Base-by-base conservation (phyloP, 345 rosid genomes). In the Euclidium syriacum region DNA sequence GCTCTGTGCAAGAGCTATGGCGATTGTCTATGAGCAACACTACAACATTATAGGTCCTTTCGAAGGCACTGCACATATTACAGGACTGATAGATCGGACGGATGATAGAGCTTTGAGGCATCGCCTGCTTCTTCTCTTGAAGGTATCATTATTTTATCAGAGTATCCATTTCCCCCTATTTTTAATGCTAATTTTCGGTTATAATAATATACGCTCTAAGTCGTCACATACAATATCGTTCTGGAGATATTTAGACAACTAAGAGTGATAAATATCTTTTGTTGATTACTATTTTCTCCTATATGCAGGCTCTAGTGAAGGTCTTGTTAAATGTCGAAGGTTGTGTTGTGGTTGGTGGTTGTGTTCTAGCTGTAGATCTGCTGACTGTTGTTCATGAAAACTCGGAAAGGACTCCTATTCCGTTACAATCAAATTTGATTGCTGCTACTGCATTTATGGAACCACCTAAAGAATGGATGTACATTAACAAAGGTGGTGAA, bases 391-490 rank as follows among this genome's bases (percentile, higher is more conserved):
- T 79, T 63, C 99, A 94, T 68, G 99, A 84, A 90, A 82, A 95
- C 76, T 90, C 96, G 40, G 99, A 94, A 66, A 86, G 99, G 78
- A 94, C 97, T 26, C 88, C 89, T 50, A 94, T 87, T 66, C 99
- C 99, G 63, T 78, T 90, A 52, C 99, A 94, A 47, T 94, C 99
- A 39, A 94, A 94, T 74, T 74, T 94, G 75, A 80, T 94, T 72
- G 99, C 99, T 61, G 96, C 99, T 53, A 83, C 92, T 71, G 99
- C 99, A 49, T 94, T 94, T 78, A 87, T 94, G 99, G 99, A 94
- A 76, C 91, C 99, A 27, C 91, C 84, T 24, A 94, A 94, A 80
- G 99, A 94, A 77, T 94, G 99, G 99, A 86, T 84, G 88, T 86
- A 83, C 70, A 62, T 81, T 47, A 91, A 83, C 69, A 80, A 84